A percentile compares a stretch with the other conserved stretches of the same genome.
These are phyloP conservation scores for Fusarium sublunatum DNA, from an alignment of 2,329 filamentous ascomycete genomes.

Conservation along the genomic window DNA sequence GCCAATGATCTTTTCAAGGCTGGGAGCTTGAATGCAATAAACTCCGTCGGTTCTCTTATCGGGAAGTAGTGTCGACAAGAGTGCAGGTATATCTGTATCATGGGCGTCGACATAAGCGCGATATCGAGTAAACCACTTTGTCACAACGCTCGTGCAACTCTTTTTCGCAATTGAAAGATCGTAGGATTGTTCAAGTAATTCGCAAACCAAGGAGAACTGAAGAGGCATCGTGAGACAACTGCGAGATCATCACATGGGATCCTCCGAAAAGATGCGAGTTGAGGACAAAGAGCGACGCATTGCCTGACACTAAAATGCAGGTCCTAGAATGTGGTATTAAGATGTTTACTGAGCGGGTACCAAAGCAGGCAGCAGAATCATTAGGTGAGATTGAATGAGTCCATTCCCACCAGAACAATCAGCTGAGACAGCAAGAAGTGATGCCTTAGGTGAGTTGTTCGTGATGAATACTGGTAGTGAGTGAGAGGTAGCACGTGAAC, in stretches of 20 bases:
- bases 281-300: conserved; percentile 3
- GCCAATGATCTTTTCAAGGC: conserved; percentile 74
- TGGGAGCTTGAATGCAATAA: conserved; percentile 73
- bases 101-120: conserved; percentile 66
- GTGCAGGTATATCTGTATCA: conserved; percentile 67
- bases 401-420: conserved; percentile 5
- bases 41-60: conserved; percentile 81
- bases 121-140: conserved; percentile 77
- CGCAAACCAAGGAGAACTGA: conserved; percentile 76
- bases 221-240: conserved; percentile 65
- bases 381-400: conserved; percentile 5
- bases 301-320: neutral
- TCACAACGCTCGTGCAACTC: conserved; percentile 55
- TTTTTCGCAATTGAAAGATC: conserved; percentile 51
- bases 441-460: conserved; percentile 15
- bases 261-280: neutral
- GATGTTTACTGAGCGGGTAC: neutral
- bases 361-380: conserved; percentile 26
- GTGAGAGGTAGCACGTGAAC: conserved; percentile 44
- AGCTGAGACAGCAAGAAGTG: conserved; percentile 8
- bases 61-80: conserved; percentile 81
- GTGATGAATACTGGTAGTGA: conserved; percentile 15
- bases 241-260: conserved; percentile 13
- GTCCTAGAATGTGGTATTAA: neutral
- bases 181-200: conserved; percentile 77